Evolutionary conservation across 2,329 filamentous ascomycete species (phyloP), one percentile per base, ranked within the genome.

Genomic region (Pseudogymnoascus sp.): DNA sequence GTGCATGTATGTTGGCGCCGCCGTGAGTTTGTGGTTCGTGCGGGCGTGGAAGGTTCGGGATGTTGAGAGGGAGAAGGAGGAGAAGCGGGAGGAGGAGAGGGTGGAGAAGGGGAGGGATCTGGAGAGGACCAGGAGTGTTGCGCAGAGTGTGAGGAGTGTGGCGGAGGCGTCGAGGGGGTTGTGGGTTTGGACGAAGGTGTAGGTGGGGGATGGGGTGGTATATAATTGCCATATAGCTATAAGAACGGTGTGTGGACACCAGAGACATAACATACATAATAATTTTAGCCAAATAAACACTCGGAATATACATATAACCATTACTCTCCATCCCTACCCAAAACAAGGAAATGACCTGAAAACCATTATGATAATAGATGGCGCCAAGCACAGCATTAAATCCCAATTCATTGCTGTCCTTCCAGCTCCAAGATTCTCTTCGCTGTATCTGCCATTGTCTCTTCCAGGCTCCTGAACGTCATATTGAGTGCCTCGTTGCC

Each of bases 1-100:
- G 14, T 78, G 79, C 68, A 83, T 83, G 78, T 85, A 84, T 68
- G 67, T 84, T 12, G 77, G 74, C 0, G 82, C 78, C 1, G 77
- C 82, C 2, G 62, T 73, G 1, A 77, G 77, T 60, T 65, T 83
- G 65, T 77, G 78, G 70, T 65, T 81, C 9, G 69, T 84, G 57
- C 71, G 81, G 59, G 77, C 76, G 0, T 85, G 82, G 83, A 84
- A 84, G 73, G 78, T 85, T 68, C 32, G 50, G 50, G 50, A 57
- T 20, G 30, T 20, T 7, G 50, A 57, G 50, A 37, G 28, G 28
- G 34, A 57, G 28, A 32, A 6, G 28, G 7, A 3, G 28, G 34
- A 57, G 50, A 57, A 57, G 28, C 12, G 28, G 50, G 25, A 1
- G 47, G 22, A 11, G 41, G n/a, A 20, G n/a, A 6, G 18, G 14